Evolutionary conservation across 495 filamentous ascomycete species (phyloP), one percentile per base, ranked within the genome.

Genomic region (Hypoxylon fragiforme): DNA sequence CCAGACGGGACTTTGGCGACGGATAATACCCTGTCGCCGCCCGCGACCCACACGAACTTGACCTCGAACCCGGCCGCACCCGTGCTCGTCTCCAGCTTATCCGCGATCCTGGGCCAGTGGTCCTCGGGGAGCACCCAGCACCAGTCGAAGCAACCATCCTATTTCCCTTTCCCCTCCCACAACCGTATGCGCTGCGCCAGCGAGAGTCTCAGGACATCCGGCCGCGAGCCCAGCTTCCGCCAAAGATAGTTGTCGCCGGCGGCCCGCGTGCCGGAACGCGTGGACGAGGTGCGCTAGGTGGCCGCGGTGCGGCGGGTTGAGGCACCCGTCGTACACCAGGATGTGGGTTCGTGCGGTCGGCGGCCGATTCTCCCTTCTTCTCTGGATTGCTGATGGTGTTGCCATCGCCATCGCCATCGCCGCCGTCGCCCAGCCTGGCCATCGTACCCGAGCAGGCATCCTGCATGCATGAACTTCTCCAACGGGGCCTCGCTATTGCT

Each of bases 251-350:
- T 1, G 45, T 60, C 45, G 3, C 4, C 20, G 2, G 58, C 58
- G 3, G 19, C 52, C 58, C 13, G 18, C 22, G 41, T 59, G 21
- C 2, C 37, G 54, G 42, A 43, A 41, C 7, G 50, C 55, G 44
- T 60, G 54, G 2, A 7, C 13, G 3, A 63, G 45, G n/a, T 54
- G 54, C 3, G 44, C 42, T 3, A 55, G 50, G 40, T 63, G 60
- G 2, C 60, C 60, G 5, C 7, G 39, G 44, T 68, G 65, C 32
- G 65, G 65, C 34, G 65, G 65, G 47, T 68, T 68, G 57, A 68
- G 65, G 38, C 64, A 62, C 2, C 65, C 65, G 22, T 59, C 53
- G 38, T 59, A 68, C 8, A 66, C 9, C 3, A 68, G 13, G 18
- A 68, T 50, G 24, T 38, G 60, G n/a, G 42, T 62, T 62, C 21